These are phyloP conservation scores for Andrographis paniculata DNA, from an alignment of 305 asterid species.

Conservation along the genomic window DNA sequence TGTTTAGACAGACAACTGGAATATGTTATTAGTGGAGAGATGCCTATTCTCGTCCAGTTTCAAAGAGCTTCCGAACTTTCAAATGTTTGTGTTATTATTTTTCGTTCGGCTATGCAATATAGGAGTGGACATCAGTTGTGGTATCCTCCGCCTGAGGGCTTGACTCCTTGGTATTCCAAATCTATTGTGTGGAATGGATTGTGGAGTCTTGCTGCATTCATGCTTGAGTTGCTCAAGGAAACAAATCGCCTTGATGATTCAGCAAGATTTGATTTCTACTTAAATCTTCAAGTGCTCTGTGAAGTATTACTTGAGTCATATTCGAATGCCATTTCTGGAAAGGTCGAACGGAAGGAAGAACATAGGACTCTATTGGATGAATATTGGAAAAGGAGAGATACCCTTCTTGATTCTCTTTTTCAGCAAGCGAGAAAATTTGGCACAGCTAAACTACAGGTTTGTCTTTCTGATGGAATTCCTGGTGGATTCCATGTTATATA, in stretches of 20 bases:
- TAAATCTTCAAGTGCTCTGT: conserved; percentile 54
- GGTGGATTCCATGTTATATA: too few species aligned
- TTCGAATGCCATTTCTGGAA: conserved; percentile 69
- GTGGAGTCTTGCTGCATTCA: conserved; percentile 69
- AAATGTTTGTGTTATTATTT: conserved; percentile 63
- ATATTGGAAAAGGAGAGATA: conserved; percentile 66
- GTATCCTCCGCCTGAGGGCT: conserved; percentile 85
- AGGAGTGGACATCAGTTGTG: conserved; percentile 70
- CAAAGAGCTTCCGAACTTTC: conserved; percentile 82
- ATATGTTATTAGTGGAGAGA: conserved; percentile 41
- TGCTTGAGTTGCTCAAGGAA: conserved; percentile 67
- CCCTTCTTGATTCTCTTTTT: conserved; percentile 73
- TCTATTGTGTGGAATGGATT: conserved; percentile 59
- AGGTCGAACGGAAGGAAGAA: conserved; percentile 72
- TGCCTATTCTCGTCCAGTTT: conserved; percentile 47
- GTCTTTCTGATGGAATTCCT: conserved; percentile 18
- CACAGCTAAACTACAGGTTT: conserved; percentile 50
- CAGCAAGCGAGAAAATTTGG: conserved; percentile 52
- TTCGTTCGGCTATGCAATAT: conserved; percentile 57
- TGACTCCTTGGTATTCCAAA: conserved; percentile 85
- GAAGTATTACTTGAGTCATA: conserved; percentile 77
- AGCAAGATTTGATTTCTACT: conserved; percentile 44
- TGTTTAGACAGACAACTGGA: conserved; percentile 75
- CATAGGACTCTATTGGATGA: conserved; percentile 61
- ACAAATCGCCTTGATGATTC: conserved; percentile 46